Base-by-base conservation (phyloP, 2,329 filamentous ascomycete species). In the Trichoderma gracile region DNA sequence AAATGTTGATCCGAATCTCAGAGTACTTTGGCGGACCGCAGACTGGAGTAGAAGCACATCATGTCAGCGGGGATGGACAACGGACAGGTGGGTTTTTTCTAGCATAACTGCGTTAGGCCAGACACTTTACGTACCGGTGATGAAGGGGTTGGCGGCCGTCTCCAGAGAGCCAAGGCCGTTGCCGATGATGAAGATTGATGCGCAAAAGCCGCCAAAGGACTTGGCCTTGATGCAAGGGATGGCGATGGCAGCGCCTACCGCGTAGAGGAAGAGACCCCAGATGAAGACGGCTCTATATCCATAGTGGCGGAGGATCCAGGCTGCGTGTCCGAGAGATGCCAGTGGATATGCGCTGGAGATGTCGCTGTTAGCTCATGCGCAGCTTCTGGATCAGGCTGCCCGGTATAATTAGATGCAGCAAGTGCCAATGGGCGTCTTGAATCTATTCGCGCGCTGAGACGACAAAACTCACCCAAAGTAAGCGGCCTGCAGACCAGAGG, bases 131-230 rank as follows among this genome's bases (percentile, higher is more conserved):
- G 12, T 68, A 76, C 76, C 84, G 43, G 87, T 86, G 67, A 90
- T 86, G 76, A 89, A 92, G 0, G 90, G 89, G 74, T 93, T 91
- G 6, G 90, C 90, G 1, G 89, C 88, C 0, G 90, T 92, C 77
- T 93, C 90, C 19, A 93, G 84, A 0, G 89, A 89, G 1, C 87
- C 87, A 0, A 93, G 81, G 5, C 89, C 90, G 64, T 87, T 88
- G 33, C 89, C 90, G 65, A 92, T 89, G 67, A 93, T 84, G 75
- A 93, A 91, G 69, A 91, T 86, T 69, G 81, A 84, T 42, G 84
- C 85, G 70, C 89, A 92, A 77, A 93, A 93, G 9, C 90, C 91
- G 27, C 82, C 85, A 71, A 93, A 93, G 17, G 86, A 90, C 63
- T 83, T 80, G 42, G 84, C 83, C 68, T 84, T 82, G 70, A 88